Evolutionary conservation across 2,329 filamentous ascomycete genomes (phyloP), one percentile per base, ranked within the genome.

Genomic region (Sclerotinia sclerotiorum): DNA sequence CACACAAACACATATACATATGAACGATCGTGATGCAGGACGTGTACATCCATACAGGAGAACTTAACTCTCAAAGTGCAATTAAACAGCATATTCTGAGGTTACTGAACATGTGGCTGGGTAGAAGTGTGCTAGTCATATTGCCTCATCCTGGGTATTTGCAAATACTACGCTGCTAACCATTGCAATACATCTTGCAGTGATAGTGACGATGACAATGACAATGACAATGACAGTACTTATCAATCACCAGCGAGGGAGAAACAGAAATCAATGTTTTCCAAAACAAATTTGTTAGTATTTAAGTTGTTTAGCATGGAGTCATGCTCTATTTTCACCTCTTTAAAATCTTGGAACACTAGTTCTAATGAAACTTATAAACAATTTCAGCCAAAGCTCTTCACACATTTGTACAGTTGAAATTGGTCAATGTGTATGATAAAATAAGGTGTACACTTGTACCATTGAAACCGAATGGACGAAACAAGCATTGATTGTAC

Each of bases 61-160:
- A 13, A 49, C 15, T 29, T 39, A 35, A 39, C 15, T 6, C 13
- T 42, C n/a, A 32, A 13, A 51, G 27, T 13, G 15, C 39, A 39
- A 51, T 29, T 24, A n/a, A 21, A 51, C n/a, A 21, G 21, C 11
- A 51, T 24, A 35, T 29, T 5, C 21, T 24, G 21, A 32, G 13
- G 19, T 27, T 58, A 27, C 21, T 58, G 11, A 27, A 32, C 46
- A 48, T 48, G 32, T 48, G 21, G 44, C 17, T 35, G 21, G 10
- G 15, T 51, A 51, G 4, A 19, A 51, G 49, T 17, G 17, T 51
- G 46, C 46, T n/a, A 62, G 46, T 39, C 60, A 62, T 51, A 62
- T 21, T 27, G n/a, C 48, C 60, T 51, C 46, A 49, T 51, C n/a
- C 29, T 7, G 46, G 44, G 44, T 3, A 35, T 49, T 48, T 49